Percentiles rank a stretch among this genome's conserved stretches.
These are phyloP conservation scores for Fonsecaea pedrosoi DNA, from an alignment of 2,329 filamentous ascomycete genomes.

Conservation along the genomic window DNA sequence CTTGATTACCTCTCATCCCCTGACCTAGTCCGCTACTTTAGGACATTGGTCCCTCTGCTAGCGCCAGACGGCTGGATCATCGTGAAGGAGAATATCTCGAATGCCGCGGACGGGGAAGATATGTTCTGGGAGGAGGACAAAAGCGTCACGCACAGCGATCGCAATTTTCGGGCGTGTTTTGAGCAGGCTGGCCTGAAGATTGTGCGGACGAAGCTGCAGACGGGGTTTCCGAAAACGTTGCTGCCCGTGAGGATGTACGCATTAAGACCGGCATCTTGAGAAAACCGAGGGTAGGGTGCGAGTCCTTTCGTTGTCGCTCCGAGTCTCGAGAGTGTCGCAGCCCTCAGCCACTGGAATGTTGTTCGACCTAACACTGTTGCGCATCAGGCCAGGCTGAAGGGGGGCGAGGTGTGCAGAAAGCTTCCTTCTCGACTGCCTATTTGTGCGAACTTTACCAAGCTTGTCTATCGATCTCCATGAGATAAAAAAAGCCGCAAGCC, in stretches of 20 bases:
- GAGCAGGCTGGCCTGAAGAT: conserved; percentile 70
- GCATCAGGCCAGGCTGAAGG: too few species aligned
- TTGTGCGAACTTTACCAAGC: too few species aligned
- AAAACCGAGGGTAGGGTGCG: too few species aligned
- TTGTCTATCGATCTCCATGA: too few species aligned
- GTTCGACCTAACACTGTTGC: too few species aligned
- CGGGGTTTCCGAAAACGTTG: conserved; percentile 70
- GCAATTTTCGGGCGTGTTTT: conserved; percentile 74
- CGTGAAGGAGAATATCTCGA: conserved; percentile 80
- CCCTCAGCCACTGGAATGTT: too few species aligned
- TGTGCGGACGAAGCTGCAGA: conserved; percentile 74
- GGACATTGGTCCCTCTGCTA: conserved; percentile 63
- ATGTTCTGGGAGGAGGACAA: conserved; percentile 77
- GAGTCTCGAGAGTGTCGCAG: too few species aligned
- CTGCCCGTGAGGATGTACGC: conserved; percentile 82
- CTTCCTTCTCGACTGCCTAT: too few species aligned
- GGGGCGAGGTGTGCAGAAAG: too few species aligned
- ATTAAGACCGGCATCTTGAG: conserved; percentile 59
- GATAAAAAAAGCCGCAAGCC: too few species aligned
- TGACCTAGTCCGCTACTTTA: conserved; percentile 72
- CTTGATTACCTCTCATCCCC: conserved; percentile 78
- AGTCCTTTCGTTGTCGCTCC: too few species aligned
- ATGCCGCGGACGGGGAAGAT: conserved; percentile 62
- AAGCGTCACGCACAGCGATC: conserved; percentile 77
- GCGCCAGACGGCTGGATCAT: conserved; percentile 61